Evolutionary conservation across 2,329 filamentous ascomycete genomes (phyloP).

Genomic region (Clarireedia paspali): DNA sequence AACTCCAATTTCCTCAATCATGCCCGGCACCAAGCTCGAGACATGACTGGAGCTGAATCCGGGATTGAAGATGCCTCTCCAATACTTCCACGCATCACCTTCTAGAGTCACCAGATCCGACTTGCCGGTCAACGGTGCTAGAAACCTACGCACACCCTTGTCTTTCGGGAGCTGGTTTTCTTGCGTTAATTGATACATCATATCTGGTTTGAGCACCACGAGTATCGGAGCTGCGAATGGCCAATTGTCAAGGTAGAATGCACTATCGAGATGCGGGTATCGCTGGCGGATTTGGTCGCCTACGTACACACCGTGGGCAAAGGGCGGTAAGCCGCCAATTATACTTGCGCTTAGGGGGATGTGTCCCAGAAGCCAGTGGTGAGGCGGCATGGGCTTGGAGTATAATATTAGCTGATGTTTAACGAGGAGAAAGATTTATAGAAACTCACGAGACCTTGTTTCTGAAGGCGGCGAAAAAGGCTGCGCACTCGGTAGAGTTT

Average conservation of each 20-base stretch:
- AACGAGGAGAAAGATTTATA: neutral
- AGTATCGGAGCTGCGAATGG: conserved; percentile 8
- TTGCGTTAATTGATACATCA: conserved; percentile 6
- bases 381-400: neutral
- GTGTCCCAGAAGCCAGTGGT: neutral
- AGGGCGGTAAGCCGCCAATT: neutral
- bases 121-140: neutral
- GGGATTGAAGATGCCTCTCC: conserved; percentile 12
- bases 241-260: conserved; percentile 10
- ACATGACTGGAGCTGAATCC: conserved; percentile 12
- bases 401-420: too few relatives aligned
- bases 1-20: conserved; percentile 9
- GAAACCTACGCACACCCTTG: neutral
- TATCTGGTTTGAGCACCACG: conserved; percentile 7
- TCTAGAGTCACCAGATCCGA: conserved; percentile 4
- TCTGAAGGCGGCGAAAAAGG: neutral
- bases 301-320: neutral
- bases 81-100: conserved; percentile 9
- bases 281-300: neutral
- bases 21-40: conserved; percentile 7
- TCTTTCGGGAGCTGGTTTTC: conserved; percentile 5
- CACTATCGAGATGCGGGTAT: neutral
- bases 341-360: neutral
- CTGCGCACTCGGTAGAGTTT: neutral
- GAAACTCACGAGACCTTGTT: neutral